Evolutionary conservation across 768 basidiomycete genomes (phyloP), one percentile per base, ranked within the genome.

Genomic region (Strobilomyces dryophilus): DNA sequence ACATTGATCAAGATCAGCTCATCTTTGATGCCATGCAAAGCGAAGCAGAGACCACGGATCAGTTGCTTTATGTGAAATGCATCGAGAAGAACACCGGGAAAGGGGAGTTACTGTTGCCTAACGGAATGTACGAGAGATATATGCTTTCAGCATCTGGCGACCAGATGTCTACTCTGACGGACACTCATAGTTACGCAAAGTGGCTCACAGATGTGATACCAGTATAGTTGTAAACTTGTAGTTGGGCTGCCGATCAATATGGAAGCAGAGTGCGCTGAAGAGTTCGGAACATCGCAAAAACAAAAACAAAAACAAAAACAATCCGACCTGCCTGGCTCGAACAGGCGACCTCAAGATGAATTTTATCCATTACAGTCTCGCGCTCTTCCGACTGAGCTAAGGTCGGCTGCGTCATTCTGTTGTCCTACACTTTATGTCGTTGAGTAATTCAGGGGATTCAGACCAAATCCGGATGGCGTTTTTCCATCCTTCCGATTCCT

Each of bases 1-100:
- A 91, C 62, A 83, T 91, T 59, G 84, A 87, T 61, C 86, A 90
- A 63, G 84, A 79, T 57, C 78, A 84, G 51, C 81, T 84, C 45
- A 74, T 88, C 21, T 71, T 84, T 34, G 81, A 84, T 55, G 75
- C 80, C 2, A 80, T 81, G 29, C 75, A 74, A 45, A 74, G 76
- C 35, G 69, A 72, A 49, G 77, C 76, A n/a, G 83, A 84, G 56
- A 67, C 75, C 35, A 79, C 80, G 61, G 83, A 86, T 54, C 66
- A 84, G 31, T 76, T 80, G 54, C 65, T 84, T 2, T 88, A 88
- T 60, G 63, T 69, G 27, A 68, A 65, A 17, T 78, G 82, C 26
- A 73, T 86, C 20, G 73, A 79, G 35, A 79, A 73, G n/a, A 62
- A 46, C 29, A 55, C 57, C 53, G 66, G 55, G 15, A 60, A 36